Conservation (phyloP, 768 basidiomycete species). For the Strobilomyces confusus region DNA sequence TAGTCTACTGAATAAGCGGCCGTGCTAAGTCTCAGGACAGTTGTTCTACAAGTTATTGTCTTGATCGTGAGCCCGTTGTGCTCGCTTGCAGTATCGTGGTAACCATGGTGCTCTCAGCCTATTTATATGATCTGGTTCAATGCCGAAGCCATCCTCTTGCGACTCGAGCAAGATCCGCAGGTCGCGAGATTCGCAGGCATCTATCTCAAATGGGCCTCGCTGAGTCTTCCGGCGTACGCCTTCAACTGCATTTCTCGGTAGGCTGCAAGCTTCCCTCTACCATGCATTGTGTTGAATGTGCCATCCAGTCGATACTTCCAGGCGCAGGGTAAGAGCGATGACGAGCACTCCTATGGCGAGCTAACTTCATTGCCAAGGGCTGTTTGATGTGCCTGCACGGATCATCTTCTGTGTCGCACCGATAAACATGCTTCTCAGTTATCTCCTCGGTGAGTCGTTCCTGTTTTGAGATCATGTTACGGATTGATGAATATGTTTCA, state of each 20-base stretch:
- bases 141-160: slow-evolving; percentile 71
- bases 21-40: slow-evolving; percentile 1
- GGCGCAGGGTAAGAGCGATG: slow-evolving; percentile 62
- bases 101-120: slow-evolving; percentile 28
- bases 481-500: slow-evolving; percentile 33
- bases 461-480: background rate
- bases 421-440: slow-evolving; percentile 80
- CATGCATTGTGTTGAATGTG: slow-evolving; percentile 50
- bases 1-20: background rate
- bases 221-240: slow-evolving; percentile 74
- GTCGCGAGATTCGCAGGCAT: slow-evolving; percentile 71
- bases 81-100: background rate
- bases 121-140: slow-evolving; percentile 78
- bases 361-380: slow-evolving; percentile 38
- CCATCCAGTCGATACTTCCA: slow-evolving; percentile 53
- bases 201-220: slow-evolving; percentile 66
- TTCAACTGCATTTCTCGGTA: slow-evolving; percentile 52
- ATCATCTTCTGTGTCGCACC: slow-evolving; percentile 82
- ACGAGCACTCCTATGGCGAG: slow-evolving; percentile 15
- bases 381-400: slow-evolving; percentile 82
- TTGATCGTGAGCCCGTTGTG: slow-evolving; percentile 50
- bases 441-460: slow-evolving; percentile 58
- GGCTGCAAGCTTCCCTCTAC: background rate
- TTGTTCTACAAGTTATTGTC: slow-evolving; percentile 16
- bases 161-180: slow-evolving; percentile 71